Evolutionary conservation across 495 filamentous ascomycete genomes (phyloP).

Genomic region (Neurospora sublineolata): DNA sequence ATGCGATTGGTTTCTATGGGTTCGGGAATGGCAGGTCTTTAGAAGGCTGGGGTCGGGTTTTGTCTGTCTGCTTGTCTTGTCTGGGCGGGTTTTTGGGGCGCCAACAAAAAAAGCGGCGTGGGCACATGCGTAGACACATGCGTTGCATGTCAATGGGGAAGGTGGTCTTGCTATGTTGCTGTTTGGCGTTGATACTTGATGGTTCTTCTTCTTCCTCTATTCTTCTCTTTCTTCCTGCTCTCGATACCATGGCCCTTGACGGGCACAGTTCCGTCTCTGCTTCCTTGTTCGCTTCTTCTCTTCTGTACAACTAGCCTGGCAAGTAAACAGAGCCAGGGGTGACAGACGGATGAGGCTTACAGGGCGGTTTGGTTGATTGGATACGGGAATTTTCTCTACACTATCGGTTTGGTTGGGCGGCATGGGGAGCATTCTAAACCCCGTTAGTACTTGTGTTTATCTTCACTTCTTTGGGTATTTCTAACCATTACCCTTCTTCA

Average conservation of each 20-base stretch:
- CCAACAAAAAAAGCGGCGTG: background rate
- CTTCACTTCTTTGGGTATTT: background rate
- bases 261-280: constrained; percentile 5
- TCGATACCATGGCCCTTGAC: constrained; percentile 19
- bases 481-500: background rate
- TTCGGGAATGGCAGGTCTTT: background rate
- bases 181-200: constrained; percentile 9
- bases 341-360: background rate
- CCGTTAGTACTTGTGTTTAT: background rate
- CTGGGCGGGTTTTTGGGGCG: background rate
- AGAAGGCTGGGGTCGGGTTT: background rate
- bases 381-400: background rate
- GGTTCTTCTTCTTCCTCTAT: background rate
- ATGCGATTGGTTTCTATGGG: background rate
- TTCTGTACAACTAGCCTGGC: background rate
- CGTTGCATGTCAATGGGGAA: background rate
- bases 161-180: constrained; percentile 2
- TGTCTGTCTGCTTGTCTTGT: background rate
- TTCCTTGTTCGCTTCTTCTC: background rate
- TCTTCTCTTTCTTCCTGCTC: constrained; percentile 2
- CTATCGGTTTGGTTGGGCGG: background rate
- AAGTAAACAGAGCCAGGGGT: background rate
- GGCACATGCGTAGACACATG: background rate
- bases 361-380: background rate
- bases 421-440: background rate